phyloP scores from a whole-genome alignment of 768 basidiomycete species.

The Serendipita vermifera region DNA sequence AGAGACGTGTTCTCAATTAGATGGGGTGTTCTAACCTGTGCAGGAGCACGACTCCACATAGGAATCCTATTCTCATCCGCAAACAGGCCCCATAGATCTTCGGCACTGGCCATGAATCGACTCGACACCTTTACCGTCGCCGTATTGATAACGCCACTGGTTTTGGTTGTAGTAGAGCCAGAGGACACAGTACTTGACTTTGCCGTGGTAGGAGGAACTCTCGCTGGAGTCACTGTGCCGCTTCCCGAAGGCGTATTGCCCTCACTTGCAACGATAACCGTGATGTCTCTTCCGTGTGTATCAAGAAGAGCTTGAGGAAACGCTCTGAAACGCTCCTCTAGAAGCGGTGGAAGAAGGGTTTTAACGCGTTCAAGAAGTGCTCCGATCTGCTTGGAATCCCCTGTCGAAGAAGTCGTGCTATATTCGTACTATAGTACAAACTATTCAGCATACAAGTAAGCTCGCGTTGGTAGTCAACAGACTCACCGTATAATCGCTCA shows the following conservation, averaged over 20 bases:
- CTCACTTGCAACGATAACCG: slow-evolving; percentile 37
- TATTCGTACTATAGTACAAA: slow-evolving; percentile 88
- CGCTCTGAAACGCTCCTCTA: slow-evolving; percentile 62
- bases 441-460: background rate
- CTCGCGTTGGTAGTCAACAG: background rate
- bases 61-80: slow-evolving; percentile 82
- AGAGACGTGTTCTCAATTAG: slow-evolving; percentile 15
- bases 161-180: slow-evolving; percentile 17
- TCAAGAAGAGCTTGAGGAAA: slow-evolving; percentile 72
- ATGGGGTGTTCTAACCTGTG: slow-evolving; percentile 44
- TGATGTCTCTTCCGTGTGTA: slow-evolving; percentile 72
- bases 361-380: slow-evolving; percentile 51
- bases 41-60: slow-evolving; percentile 71
- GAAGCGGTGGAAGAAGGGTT: slow-evolving; percentile 49
- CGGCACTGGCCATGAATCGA: slow-evolving; percentile 67
- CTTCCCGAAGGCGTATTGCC: slow-evolving; percentile 42
- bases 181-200: slow-evolving; percentile 18
- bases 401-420: slow-evolving; percentile 35
- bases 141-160: slow-evolving; percentile 45
- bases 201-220: slow-evolving; percentile 20
- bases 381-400: slow-evolving; percentile 38
- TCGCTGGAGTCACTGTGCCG: slow-evolving; percentile 40
- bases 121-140: slow-evolving; percentile 59
- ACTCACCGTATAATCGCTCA: slow-evolving; percentile 75
- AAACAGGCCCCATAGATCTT: slow-evolving; percentile 67